Conservation (phyloP, 1,139 yeast species). For the Lodderomyces orthopsilosis region DNA sequence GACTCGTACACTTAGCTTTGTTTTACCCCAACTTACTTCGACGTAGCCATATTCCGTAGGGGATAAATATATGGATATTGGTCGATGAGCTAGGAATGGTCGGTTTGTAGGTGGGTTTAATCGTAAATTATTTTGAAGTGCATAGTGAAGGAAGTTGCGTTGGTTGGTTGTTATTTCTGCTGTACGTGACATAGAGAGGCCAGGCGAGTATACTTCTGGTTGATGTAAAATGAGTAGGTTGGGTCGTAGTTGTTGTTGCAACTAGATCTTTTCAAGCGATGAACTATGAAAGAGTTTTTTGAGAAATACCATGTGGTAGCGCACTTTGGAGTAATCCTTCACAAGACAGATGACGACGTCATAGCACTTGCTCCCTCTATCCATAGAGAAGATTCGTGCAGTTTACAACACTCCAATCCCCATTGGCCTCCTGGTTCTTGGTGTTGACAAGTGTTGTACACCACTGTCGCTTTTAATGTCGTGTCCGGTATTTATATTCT, state of each 20-base stretch:
- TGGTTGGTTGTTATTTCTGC: slow-evolving; percentile 69
- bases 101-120: slow-evolving; percentile 56
- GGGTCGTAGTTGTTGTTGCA: no score
- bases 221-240: background rate
- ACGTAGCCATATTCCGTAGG: slow-evolving; percentile 72
- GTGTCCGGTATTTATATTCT: background rate
- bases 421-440: no score
- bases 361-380: no score
- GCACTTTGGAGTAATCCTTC: no score
- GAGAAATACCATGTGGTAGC: background rate
- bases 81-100: slow-evolving; percentile 58
- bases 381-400: no score
- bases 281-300: no score
- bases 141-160: slow-evolving; percentile 55
- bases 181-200: slow-evolving; percentile 46
- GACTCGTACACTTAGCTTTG: slow-evolving; percentile 72
- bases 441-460: no score
- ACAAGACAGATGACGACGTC: no score
- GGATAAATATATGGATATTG: slow-evolving; percentile 62
- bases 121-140: slow-evolving; percentile 62
- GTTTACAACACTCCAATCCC: no score
- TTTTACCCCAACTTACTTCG: slow-evolving; percentile 71
- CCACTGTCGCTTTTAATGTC: background rate
- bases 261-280: background rate
- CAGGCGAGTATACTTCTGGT: background rate